phyloP scores from a whole-genome alignment of 208 protist species.

The Endotrypanum monterogeii region DNA sequence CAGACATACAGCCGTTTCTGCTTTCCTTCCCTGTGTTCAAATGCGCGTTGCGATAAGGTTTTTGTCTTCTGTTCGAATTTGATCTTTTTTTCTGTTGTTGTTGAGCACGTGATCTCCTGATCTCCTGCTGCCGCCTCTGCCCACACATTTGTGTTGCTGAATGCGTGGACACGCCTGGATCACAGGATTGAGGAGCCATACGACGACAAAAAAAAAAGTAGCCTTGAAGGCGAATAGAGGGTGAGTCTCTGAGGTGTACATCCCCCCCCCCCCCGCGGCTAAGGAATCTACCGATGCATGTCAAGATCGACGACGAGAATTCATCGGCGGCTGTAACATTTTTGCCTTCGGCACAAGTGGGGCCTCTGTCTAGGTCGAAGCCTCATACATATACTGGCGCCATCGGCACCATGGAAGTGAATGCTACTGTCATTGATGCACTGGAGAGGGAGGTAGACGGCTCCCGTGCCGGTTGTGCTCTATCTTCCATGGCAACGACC shows the following conservation, averaged over 20 bases:
- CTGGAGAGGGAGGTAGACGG: background rate
- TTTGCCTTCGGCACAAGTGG: conserved; percentile 6
- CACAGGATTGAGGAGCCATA: no score
- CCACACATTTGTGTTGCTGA: no score
- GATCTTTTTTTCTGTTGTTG: no score
- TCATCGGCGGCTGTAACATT: conserved; percentile 22
- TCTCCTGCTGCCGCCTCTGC: no score
- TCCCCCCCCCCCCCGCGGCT: background rate
- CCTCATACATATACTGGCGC: background rate
- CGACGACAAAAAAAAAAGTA: background rate
- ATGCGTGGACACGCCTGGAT: no score
- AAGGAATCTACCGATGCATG: conserved; percentile 2
- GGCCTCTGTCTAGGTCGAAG: background rate
- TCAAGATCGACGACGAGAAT: conserved; percentile 21
- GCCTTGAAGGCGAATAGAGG: background rate
- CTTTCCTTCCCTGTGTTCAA: background rate
- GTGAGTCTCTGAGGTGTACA: no score
- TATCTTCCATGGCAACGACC: background rate
- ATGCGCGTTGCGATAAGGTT: background rate
- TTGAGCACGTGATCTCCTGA: no score
- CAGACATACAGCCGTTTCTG: background rate
- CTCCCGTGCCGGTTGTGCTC: background rate
- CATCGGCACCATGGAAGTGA: background rate
- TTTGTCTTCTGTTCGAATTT: background rate
- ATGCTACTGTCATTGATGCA: background rate